Evolutionary conservation across 192 early-diverging fungal species (phyloP).

Genomic region (Coemansia sp.): DNA sequence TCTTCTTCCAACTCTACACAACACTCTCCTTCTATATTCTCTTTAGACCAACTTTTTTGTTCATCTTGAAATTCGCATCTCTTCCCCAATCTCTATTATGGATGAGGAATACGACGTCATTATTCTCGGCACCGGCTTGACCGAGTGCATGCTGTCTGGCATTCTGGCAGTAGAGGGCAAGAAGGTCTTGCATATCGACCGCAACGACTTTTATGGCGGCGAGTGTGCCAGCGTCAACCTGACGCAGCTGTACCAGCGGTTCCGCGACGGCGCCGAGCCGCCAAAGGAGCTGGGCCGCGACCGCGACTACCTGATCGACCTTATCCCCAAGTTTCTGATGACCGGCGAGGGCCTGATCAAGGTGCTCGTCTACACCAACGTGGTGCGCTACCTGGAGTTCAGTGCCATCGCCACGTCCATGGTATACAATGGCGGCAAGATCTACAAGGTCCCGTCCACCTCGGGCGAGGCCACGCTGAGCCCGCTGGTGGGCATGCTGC

Average conservation of each 20-base stretch:
- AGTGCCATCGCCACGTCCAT: conserved; percentile 91
- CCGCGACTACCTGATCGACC: conserved; percentile 95
- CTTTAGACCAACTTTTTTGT: neutral
- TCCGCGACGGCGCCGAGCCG: conserved; percentile 56
- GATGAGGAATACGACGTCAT: conserved; percentile 88
- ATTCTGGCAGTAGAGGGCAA: conserved; percentile 87
- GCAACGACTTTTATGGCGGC: conserved; percentile 98
- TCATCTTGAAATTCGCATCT: conserved; percentile 1
- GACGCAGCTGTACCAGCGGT: conserved; percentile 81
- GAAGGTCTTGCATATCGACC: conserved; percentile 88
- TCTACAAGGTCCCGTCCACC: conserved; percentile 94
- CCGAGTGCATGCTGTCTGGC: conserved; percentile 87
- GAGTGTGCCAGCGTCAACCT: conserved; percentile 95
- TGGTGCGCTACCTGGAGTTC: conserved; percentile 97
- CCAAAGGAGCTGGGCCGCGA: conserved; percentile 62
- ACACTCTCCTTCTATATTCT: neutral
- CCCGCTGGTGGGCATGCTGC: conserved; percentile 89
- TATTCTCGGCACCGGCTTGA: conserved; percentile 85
- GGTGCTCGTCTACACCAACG: conserved; percentile 96
- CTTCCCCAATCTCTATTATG: conserved; percentile 40
- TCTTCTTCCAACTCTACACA: neutral
- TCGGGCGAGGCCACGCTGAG: conserved; percentile 81
- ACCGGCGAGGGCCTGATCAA: conserved; percentile 96
- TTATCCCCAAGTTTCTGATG: conserved; percentile 99
- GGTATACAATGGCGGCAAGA: conserved; percentile 85